Conservation (phyloP, 192 early-diverging fungal genomes). For the Diversispora epigaea region DNA sequence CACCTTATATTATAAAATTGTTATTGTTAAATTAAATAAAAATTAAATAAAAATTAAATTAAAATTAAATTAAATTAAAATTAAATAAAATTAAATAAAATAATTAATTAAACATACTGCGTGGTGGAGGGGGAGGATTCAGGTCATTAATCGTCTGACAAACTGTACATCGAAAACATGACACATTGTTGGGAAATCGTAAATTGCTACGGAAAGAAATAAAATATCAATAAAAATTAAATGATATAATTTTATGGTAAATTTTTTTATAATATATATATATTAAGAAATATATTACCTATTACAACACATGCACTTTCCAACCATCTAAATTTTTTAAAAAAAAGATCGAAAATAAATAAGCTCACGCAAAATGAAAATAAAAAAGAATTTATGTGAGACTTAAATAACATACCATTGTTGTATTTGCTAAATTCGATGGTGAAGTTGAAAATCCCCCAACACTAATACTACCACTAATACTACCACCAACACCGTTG, state of each 20-base stretch:
- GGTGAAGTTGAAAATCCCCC: background rate
- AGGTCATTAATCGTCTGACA: constrained; percentile 87
- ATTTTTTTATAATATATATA: background rate
- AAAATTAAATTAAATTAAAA: background rate
- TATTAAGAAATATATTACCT: constrained; percentile 37
- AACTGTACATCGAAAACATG: constrained; percentile 87
- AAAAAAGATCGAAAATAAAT: background rate
- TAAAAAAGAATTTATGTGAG: background rate
- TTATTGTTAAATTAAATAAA: background rate
- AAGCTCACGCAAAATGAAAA: background rate
- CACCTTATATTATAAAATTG: background rate
- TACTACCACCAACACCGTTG: too few relatives aligned
- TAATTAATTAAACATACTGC: constrained; percentile 40
- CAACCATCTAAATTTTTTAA: constrained; percentile 44
- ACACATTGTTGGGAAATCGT: constrained; percentile 66
- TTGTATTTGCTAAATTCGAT: background rate
- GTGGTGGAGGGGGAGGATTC: constrained; percentile 36
- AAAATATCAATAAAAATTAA: constrained; percentile 1
- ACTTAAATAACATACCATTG: background rate
- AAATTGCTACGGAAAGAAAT: constrained; percentile 52
- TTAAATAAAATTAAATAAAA: background rate
- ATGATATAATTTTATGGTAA: background rate
- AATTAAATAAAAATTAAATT: background rate
- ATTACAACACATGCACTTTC: constrained; percentile 66
- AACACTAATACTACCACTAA: background rate